Evolutionary conservation across 2,329 filamentous ascomycete genomes (phyloP).

Genomic region (Remersonia thermophila): DNA sequence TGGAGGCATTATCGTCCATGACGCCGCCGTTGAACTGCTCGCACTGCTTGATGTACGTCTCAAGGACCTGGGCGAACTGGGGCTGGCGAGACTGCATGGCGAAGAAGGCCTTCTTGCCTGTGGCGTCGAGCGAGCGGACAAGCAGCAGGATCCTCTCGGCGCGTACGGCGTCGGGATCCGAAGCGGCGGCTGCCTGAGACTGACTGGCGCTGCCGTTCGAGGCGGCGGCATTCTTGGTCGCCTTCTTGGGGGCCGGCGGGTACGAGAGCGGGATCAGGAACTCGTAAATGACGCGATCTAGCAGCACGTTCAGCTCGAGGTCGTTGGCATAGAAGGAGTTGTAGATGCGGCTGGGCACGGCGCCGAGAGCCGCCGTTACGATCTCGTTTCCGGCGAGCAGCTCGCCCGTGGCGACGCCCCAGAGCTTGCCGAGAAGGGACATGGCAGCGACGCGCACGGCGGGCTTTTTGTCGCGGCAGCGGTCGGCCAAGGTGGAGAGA

Average conservation of each 20-base stretch:
- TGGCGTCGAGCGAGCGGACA: conserved; percentile 62
- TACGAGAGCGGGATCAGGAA: conserved; percentile 81
- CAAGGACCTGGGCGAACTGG: conserved; percentile 59
- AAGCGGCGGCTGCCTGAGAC: conserved; percentile 33
- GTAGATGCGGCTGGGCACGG: conserved; percentile 74
- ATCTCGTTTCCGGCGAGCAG: conserved; percentile 71
- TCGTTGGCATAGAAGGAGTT: conserved; percentile 88
- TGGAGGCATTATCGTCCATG: conserved; percentile 57
- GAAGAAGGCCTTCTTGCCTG: conserved; percentile 79
- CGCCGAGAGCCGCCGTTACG: conserved; percentile 61
- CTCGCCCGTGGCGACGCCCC: conserved; percentile 86
- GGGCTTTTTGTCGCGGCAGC: conserved; percentile 75
- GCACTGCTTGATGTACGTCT: conserved; percentile 69
- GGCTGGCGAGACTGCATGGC: conserved; percentile 70
- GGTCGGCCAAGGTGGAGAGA: conserved; percentile 69
- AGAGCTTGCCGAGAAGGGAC: conserved; percentile 70
- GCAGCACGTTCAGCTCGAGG: conserved; percentile 66
- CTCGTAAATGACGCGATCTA: conserved; percentile 79
- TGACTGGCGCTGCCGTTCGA: conserved; percentile 43
- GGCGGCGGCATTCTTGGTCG: conserved; percentile 44
- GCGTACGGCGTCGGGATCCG: conserved; percentile 63
- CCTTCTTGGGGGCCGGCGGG: conserved; percentile 55
- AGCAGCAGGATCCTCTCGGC: conserved; percentile 76
- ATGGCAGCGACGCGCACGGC: conserved; percentile 78
- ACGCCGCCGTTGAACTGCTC: conserved; percentile 85